Evolutionary conservation across 2,329 filamentous ascomycete genomes (phyloP).

Genomic region (Diplodia mutila): DNA sequence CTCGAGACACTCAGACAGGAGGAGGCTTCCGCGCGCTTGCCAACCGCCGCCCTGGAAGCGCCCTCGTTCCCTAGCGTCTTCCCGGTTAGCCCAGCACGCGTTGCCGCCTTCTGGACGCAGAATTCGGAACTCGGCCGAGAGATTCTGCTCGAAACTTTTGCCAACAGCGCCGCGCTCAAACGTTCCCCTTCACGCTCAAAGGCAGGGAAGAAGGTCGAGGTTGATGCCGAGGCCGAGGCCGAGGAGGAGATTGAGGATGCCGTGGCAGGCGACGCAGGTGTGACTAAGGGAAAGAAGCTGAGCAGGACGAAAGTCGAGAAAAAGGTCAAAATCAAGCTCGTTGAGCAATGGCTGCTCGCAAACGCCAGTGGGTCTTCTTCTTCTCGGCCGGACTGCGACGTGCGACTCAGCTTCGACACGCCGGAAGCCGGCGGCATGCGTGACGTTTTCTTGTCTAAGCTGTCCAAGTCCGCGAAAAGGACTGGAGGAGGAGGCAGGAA

Average conservation of each 20-base stretch:
- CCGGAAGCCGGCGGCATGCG: conserved; percentile 11
- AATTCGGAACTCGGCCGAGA: conserved; percentile 17
- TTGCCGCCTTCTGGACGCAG: conserved; percentile 41
- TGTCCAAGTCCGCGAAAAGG: conserved; percentile 19
- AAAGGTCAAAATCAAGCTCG: conserved; percentile 66
- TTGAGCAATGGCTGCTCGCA: conserved; percentile 37
- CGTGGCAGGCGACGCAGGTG: neutral
- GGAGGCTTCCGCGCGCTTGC: neutral
- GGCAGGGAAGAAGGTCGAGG: neutral
- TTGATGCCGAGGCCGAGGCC: neutral
- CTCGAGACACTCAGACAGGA: conserved; percentile 60
- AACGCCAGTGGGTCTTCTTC: neutral
- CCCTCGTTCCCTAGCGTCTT: conserved; percentile 29
- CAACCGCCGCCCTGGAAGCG: neutral
- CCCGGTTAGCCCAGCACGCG: conserved; percentile 43
- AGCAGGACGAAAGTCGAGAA: conserved; percentile 52
- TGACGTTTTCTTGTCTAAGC: conserved; percentile 12
- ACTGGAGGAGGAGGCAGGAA: conserved; percentile 12
- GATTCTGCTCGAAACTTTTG: neutral
- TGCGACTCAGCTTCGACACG: conserved; percentile 6
- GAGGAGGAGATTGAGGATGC: neutral
- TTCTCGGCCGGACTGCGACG: neutral
- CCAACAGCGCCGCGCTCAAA: neutral
- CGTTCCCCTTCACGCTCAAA: neutral
- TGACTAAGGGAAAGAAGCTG: conserved; percentile 37